Evolutionary conservation across 176 grass and related monocot species (phyloP).

Genomic region (Puya raimondii): DNA sequence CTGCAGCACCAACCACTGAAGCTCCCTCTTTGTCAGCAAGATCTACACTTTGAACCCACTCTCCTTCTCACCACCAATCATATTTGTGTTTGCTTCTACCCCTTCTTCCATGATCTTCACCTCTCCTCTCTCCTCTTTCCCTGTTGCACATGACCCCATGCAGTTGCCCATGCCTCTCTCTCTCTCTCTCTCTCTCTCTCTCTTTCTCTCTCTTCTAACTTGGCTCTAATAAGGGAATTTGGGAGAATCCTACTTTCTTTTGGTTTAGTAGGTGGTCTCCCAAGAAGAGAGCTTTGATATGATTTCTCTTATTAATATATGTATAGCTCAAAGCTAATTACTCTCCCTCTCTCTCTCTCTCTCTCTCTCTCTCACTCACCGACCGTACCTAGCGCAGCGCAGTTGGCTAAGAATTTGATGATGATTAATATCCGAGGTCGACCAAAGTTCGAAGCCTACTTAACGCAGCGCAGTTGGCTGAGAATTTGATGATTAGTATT

Average conservation of each 20-base stretch:
- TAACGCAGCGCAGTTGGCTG: too few species aligned
- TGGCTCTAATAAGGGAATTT: not conserved
- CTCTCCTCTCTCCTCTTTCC: conserved; percentile 2
- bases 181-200: not conserved
- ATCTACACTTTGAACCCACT: conserved; percentile 10
- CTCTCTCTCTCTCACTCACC: too few species aligned
- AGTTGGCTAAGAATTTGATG: too few species aligned
- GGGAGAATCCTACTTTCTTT: too few species aligned
- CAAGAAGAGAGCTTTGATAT: not conserved
- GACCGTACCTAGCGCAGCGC: too few species aligned
- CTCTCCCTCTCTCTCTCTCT: too few species aligned
- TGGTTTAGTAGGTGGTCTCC: too few species aligned
- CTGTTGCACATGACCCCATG: conserved; percentile 18
- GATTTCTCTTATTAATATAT: not conserved
- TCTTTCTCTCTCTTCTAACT: not conserved
- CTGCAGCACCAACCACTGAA: conserved; percentile 16
- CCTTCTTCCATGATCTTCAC: conserved; percentile 1
- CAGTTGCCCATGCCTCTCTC: conserved; percentile 22
- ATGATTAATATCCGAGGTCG: too few species aligned
- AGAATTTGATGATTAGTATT: too few species aligned
- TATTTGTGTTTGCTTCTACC: not conserved
- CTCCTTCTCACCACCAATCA: not conserved
- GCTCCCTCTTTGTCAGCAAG: conserved; percentile 21
- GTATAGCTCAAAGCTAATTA: too few species aligned
- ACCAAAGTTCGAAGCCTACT: too few species aligned